Conservation (phyloP, 1,284 basidiomycete genomes). For the Ceratobasidium sp. region DNA sequence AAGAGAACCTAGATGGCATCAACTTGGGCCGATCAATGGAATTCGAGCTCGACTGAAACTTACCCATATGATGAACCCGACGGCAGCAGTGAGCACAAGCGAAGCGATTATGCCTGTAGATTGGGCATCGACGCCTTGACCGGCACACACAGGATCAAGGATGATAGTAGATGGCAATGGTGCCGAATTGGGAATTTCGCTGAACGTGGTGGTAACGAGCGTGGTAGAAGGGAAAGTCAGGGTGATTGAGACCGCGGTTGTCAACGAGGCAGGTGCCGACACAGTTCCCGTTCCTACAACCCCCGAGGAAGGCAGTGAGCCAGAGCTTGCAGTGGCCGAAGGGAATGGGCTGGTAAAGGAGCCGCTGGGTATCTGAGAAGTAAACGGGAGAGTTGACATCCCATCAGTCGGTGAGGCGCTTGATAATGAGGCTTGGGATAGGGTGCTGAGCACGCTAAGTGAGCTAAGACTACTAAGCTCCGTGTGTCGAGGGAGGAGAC, state of each 20-base stretch:
- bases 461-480: not conserved
- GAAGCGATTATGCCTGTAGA: constrained; percentile 67
- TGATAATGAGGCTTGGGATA: constrained; percentile 3
- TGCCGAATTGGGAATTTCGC: constrained; percentile 49
- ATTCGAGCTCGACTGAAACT: constrained; percentile 45
- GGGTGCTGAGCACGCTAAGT: constrained; percentile 3
- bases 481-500: not conserved
- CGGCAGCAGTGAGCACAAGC: constrained; percentile 60
- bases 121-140: constrained; percentile 64
- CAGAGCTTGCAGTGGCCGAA: constrained; percentile 3
- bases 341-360: constrained; percentile 23
- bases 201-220: constrained; percentile 52
- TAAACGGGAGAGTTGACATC: not conserved
- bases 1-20: constrained; percentile 60
- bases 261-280: constrained; percentile 8
- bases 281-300: not conserved
- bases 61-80: constrained; percentile 72
- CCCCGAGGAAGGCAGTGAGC: not conserved
- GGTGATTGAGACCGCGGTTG: constrained; percentile 26
- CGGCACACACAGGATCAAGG: constrained; percentile 60
- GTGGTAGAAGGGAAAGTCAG: constrained; percentile 51
- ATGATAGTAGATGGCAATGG: constrained; percentile 52
- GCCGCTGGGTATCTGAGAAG: constrained; percentile 14
- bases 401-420: constrained; percentile 1
- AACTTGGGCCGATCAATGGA: not conserved